Conservation (phyloP, 2,329 filamentous ascomycete genomes). For the Monosporascus sp. region DNA sequence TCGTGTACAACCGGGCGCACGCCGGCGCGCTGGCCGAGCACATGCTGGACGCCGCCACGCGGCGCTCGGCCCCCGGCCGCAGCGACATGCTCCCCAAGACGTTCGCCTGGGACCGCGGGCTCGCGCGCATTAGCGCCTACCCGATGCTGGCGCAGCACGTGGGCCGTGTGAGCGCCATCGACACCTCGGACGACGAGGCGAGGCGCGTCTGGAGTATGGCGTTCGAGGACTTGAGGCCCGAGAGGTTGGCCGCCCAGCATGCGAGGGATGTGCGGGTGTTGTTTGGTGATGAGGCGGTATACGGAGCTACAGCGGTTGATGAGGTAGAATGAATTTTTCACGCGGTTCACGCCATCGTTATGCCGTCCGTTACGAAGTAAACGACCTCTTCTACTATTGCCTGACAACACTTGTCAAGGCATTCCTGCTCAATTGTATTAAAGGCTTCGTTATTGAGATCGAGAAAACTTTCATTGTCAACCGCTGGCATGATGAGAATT, state of each 20-base stretch:
- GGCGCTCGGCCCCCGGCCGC: constrained; percentile 14
- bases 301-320: too few species aligned
- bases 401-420: too few species aligned
- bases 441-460: too few species aligned
- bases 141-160: constrained; percentile 29
- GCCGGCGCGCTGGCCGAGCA: constrained; percentile 17
- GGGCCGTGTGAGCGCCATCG: constrained; percentile 23
- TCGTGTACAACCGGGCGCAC: constrained; percentile 24
- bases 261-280: constrained; percentile 16
- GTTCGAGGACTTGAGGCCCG: constrained; percentile 21
- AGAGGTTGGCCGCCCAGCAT: constrained; percentile 16
- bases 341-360: too few species aligned
- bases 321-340: too few species aligned
- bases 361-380: too few species aligned
- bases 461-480: too few species aligned
- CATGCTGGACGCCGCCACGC: constrained; percentile 13
- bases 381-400: too few species aligned
- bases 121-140: constrained; percentile 26
- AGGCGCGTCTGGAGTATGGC: constrained; percentile 27
- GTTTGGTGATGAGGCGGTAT: constrained; percentile 15
- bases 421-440: too few species aligned
- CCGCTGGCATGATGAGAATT: too few species aligned
- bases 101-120: constrained; percentile 23
- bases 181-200: constrained; percentile 24
- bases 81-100: constrained; percentile 26